phyloP scores from a whole-genome alignment of 192 early-diverging fungal species.

The Blastocladiella britannica region DNA sequence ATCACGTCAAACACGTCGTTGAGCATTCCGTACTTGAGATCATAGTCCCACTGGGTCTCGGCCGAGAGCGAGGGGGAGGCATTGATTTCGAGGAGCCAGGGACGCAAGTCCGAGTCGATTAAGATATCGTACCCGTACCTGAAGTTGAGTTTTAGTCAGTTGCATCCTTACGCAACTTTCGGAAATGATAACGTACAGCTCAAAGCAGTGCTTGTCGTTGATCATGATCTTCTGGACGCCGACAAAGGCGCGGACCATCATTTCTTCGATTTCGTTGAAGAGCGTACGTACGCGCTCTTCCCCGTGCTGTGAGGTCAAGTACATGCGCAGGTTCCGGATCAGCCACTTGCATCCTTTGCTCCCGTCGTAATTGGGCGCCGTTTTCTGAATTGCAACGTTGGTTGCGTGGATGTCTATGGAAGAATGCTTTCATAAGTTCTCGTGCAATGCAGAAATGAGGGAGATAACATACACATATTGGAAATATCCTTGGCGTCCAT shows the following conservation, averaged over 20 bases:
- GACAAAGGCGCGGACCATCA: slow-evolving; percentile 32
- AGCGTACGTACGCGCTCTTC: slow-evolving; percentile 18
- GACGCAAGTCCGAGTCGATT: slow-evolving; percentile 33
- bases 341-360: slow-evolving; percentile 42
- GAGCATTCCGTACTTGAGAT: slow-evolving; percentile 34
- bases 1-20: slow-evolving; percentile 38
- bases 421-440: too few relatives aligned
- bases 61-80: slow-evolving; percentile 33
- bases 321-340: slow-evolving; percentile 29
- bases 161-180: neutral
- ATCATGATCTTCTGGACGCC: slow-evolving; percentile 44
- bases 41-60: slow-evolving; percentile 43
- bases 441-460: neutral
- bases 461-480: slow-evolving; percentile 20
- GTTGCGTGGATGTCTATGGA: slow-evolving; percentile 41
- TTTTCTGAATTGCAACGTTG: slow-evolving; percentile 42
- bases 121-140: slow-evolving; percentile 40
- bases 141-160: neutral
- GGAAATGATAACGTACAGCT: slow-evolving; percentile 14
- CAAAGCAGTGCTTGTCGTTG: slow-evolving; percentile 48
- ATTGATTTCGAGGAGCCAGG: slow-evolving; percentile 43
- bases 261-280: slow-evolving; percentile 39
- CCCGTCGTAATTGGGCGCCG: slow-evolving; percentile 29
- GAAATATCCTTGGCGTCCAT: slow-evolving; percentile 43
- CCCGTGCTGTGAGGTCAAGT: slow-evolving; percentile 29